Evolutionary conservation across 768 basidiomycete species (phyloP), one percentile per base, ranked within the genome.

Genomic region (Serendipita sp.): DNA sequence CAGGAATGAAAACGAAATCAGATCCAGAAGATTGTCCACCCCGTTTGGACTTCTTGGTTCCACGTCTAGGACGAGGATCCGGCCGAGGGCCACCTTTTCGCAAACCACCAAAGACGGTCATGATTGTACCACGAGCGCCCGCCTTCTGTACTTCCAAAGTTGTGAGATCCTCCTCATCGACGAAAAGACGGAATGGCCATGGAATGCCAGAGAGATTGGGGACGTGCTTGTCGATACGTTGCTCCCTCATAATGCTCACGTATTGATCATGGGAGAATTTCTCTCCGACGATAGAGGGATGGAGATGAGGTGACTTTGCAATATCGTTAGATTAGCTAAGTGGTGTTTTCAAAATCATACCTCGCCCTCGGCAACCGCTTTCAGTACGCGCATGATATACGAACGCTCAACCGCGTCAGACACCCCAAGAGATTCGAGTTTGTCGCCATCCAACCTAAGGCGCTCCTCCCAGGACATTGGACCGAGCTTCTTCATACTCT

Each of bases 151-250:
- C 56, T 38, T 60, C 28, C 16, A 60, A 10, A 10, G n/a, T 34
- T 30, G 34, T 60, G 28, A 60, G 34, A 37, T 60, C 56, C 56
- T 60, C 56, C 28, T 60, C 56, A 3, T 60, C 56, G 56, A 60
- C 56, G 34, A 60, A 60, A 35, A 60, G 56, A 60, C 56, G 56
- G 2, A 60, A 38, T 34, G 56, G 56, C 56, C 56, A 60, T 11
- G 56, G 56, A 18, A 60, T 60, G 8, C 56, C 56, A 60, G 56
- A 16, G 18, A 60, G 56, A 37, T 60, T 60, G 56, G 56, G 56
- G 8, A 60, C 56, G 30, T 60, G 56, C 56, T 60, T 60, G 56
- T 60, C 56, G 34, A 60, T 60, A 30, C 56, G 56, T 38, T 60
- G 56, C 18, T 60, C 56, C 30, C 56, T 24, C 56, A 60, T 60